Base-by-base conservation (phyloP, 176 grass and related monocot species). In the Rhipidocladum racemiflorum region DNA sequence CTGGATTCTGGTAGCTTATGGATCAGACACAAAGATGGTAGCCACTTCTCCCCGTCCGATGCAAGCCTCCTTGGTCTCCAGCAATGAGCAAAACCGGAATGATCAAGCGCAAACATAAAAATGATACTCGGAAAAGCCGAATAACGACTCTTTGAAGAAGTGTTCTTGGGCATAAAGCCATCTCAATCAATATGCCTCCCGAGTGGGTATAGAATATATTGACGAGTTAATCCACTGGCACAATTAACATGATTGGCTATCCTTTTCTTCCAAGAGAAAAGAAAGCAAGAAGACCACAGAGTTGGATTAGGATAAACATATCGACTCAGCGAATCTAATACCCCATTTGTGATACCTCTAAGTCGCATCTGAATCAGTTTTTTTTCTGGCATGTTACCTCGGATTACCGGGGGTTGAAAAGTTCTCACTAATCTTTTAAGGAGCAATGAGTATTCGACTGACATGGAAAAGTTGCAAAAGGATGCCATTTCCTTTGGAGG, bases 121-220 rank as follows among this genome's bases (percentile, higher is more conserved):
- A 72, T 38, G 23, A 32, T 60, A 68, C 34, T 28, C 6, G 21
- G 12, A 70, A 43, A 70, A 70, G 60, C 53, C 32, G 2, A 81
- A 46, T 17, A 54, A 65, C 27, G 57, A 5, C 12, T 68, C 53
- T 74, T 83, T 20, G 70, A 68, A 34, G 6, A 65, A 53, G 80
- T 78, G 61, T 29, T 90, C 32, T 74, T 83, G 42, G 9, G 84
- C 74, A 90, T 53, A 83, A 61, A 79, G 83, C 34, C 43, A 75
- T 76, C 77, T 29, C 39, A 55, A 90, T 68, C 88, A 38, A 69
- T 42, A 86, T 44, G 79, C 73, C 42, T 62, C 28, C 61, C 14
- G 36, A 90, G 79, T 86, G 84, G 80, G 80, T 14, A 90, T 24
- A 79, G 80, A 87, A 87, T 90, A 86, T 83, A 67, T 78, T 59